These are phyloP conservation scores for Ambispora gerdemannii DNA, from an alignment of 192 early-diverging fungal species.

Conservation along the genomic window DNA sequence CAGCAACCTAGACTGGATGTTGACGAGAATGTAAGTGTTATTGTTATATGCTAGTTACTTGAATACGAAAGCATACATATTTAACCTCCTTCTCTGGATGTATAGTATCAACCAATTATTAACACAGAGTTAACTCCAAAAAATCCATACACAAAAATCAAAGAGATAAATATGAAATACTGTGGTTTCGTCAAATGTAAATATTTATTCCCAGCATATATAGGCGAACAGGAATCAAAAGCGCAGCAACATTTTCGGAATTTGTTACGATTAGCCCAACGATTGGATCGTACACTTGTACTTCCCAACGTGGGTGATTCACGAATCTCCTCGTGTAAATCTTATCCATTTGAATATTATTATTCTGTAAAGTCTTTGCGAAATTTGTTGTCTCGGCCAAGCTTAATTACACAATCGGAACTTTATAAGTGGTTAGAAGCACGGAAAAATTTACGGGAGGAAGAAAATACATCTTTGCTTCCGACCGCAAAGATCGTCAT, in stretches of 20 bases:
- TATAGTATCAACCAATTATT: background rate
- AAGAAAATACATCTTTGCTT: background rate
- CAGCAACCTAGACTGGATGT: background rate
- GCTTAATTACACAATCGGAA: conserved; percentile 20
- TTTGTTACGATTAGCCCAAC: background rate
- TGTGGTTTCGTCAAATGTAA: conserved; percentile 10
- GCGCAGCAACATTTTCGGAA: conserved; percentile 1
- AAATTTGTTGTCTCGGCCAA: background rate
- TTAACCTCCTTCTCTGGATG: background rate
- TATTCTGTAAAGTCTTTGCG: background rate
- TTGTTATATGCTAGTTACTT: background rate
- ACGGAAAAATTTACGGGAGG: background rate
- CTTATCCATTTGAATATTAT: conserved; percentile 23
- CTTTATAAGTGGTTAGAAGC: conserved; percentile 12
- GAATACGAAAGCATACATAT: background rate
- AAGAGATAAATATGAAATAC: conserved; percentile 23
- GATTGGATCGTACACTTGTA: conserved; percentile 8
- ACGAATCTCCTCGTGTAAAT: conserved; percentile 2
- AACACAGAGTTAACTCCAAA: background rate
- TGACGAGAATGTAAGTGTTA: background rate
- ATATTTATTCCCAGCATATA: conserved; percentile 18
- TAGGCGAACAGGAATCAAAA: conserved; percentile 28
- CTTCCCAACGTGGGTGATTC: conserved; percentile 6
- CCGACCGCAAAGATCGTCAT: background rate
- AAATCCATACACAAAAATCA: background rate